Evolutionary conservation across 2,329 filamentous ascomycete genomes (phyloP).

Genomic region (Teratosphaeria destructans): DNA sequence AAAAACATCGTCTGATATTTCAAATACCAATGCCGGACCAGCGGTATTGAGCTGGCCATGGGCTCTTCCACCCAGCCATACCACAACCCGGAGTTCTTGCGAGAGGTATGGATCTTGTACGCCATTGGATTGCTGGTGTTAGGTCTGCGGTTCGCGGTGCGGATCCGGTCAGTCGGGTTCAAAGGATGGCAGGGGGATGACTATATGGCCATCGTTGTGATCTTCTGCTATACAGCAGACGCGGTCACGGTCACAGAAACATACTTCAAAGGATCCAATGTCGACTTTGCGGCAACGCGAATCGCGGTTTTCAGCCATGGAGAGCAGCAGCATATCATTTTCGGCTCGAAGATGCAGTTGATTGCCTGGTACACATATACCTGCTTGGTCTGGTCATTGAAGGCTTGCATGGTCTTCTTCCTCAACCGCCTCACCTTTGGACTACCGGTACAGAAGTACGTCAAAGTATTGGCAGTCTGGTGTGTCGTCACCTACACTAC

Average conservation of each 20-base stretch:
- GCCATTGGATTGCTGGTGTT: constrained; percentile 25
- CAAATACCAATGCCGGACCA: background rate
- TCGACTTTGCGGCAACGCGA: constrained; percentile 14
- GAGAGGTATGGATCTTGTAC: constrained; percentile 19
- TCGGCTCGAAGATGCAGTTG: constrained; percentile 31
- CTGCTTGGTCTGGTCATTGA: constrained; percentile 11
- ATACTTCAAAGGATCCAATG: constrained; percentile 22
- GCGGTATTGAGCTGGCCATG: background rate
- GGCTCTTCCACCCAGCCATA: constrained; percentile 12
- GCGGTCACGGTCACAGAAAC: constrained; percentile 26
- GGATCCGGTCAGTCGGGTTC: constrained; percentile 29
- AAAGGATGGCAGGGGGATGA: constrained; percentile 32
- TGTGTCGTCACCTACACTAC: constrained; percentile 22
- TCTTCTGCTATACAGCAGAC: constrained; percentile 28
- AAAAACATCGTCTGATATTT: background rate
- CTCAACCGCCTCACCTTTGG: constrained; percentile 26
- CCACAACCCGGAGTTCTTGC: constrained; percentile 11
- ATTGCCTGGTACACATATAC: constrained; percentile 28
- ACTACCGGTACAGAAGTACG: constrained; percentile 20
- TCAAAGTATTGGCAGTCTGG: constrained; percentile 21
- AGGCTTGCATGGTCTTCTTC: constrained; percentile 20
- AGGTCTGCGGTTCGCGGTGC: constrained; percentile 25
- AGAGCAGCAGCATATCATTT: constrained; percentile 20
- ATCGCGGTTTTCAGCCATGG: constrained; percentile 16
- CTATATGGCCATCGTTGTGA: constrained; percentile 26